phyloP scores from a whole-genome alignment of 352 stramenopile genomes.

The Blastocystis sp. region DNA sequence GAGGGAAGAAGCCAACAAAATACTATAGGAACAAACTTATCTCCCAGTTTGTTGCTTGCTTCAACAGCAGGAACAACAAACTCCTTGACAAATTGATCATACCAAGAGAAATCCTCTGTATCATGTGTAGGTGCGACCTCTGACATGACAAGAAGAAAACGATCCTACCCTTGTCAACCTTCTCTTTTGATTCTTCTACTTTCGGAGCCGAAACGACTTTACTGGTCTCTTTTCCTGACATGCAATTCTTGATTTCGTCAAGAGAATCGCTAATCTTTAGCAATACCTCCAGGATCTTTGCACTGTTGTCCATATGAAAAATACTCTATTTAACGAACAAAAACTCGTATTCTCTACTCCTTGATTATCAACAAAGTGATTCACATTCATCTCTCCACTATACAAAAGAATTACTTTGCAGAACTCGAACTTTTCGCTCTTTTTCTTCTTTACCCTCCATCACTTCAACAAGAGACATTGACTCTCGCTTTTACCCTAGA shows the following conservation, averaged over 20 bases:
- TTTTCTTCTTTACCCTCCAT: too few relatives aligned
- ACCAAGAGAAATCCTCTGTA: background rate
- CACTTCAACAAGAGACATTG: too few relatives aligned
- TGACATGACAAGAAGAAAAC: background rate
- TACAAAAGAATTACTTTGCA: background rate
- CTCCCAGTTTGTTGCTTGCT: background rate
- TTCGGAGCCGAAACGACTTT: background rate
- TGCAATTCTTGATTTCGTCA: slow-evolving; percentile 16
- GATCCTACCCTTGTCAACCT: background rate
- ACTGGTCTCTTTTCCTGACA: background rate
- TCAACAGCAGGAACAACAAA: background rate
- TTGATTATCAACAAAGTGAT: background rate
- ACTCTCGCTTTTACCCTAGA: too few relatives aligned
- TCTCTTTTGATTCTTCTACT: background rate
- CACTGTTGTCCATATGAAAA: background rate
- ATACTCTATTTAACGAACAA: background rate
- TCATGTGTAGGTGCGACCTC: background rate
- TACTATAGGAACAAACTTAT: background rate
- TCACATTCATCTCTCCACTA: background rate
- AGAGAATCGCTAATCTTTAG: slow-evolving; percentile 42
- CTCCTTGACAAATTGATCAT: background rate
- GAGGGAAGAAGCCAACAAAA: background rate
- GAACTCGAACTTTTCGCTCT: too few relatives aligned
- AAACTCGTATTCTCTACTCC: background rate
- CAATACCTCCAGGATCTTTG: slow-evolving; percentile 4